Evolutionary conservation across 192 early-diverging fungal genomes (phyloP), one percentile per base, ranked within the genome.

Genomic region (Rhizoclosmatium sp.): DNA sequence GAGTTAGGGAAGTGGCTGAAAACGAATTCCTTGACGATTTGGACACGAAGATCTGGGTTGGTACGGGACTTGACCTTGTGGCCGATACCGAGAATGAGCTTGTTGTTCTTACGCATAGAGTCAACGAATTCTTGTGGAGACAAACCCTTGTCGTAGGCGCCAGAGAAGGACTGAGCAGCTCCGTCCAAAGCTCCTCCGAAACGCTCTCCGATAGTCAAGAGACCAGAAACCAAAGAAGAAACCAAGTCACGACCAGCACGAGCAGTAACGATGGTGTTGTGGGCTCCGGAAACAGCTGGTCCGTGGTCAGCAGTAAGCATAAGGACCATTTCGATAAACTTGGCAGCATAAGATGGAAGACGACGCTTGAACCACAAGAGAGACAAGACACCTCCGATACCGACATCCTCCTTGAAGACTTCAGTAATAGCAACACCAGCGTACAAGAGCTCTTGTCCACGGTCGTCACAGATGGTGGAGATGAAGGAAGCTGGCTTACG

Each of bases 231-330:
- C 65, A 99, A 90, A 16, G 96, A 97, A 58, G 96, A 98, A 60
- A 99, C 91, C 74, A 99, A 91, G 82, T 99, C 97, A 87, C 98
- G 96, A 79, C 97, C 97, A 49, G 97, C 97, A 86, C 97, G 95
- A 9, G 97, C 92, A 19, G 95, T 96, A 46, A 96, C 94, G 69
- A 82, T 85, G 42, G 82, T 90, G 82, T 80, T 83, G 85, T 87
- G 87, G 58, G 89, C 96, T 73, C 95, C 97, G 70, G 95, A 97
- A 19, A 98, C 97, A 49, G 97, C 97, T 1, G 97, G 97, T 42
- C 97, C 97, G 88, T 99, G 97, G 90, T 99, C 97, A 21, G 97
- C 97, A 3, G 97, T 99, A 80, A 99, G 89, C 97, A 99, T 99
- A 48, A 99, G 90, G 21, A 98, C 96, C 97, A 99, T 99, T 88